These are phyloP conservation scores for Potentilla sterilis DNA, from an alignment of 306 rosid species.

Conservation along the genomic window DNA sequence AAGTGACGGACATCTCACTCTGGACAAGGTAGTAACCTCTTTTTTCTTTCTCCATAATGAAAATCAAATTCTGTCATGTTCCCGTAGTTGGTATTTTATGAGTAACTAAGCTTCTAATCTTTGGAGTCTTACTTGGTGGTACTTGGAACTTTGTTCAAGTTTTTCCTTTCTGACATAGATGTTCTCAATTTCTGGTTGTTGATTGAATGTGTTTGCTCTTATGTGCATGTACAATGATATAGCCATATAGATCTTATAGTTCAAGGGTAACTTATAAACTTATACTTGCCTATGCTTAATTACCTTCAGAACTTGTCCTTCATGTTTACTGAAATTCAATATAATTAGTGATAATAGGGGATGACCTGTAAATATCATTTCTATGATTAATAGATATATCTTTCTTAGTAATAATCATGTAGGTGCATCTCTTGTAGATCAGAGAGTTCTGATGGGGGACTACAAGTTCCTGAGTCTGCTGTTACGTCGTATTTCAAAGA, in stretches of 20 bases:
- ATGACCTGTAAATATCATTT: neutral
- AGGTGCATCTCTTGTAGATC: conserved; percentile 35
- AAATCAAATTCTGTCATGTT: no score
- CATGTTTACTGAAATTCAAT: neutral
- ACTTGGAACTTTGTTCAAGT: neutral
- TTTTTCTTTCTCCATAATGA: no score
- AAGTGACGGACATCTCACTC: conserved; percentile 50
- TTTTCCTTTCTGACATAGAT: neutral
- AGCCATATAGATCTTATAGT: no score
- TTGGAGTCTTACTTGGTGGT: neutral
- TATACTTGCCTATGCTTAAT: neutral
- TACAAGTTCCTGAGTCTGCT: conserved; percentile 58
- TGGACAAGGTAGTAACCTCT: conserved; percentile 53
- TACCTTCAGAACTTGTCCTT: neutral
- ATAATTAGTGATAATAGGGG: no score
- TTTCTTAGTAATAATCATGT: neutral
- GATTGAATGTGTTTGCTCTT: neutral
- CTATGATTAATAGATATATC: neutral
- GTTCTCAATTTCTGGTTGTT: neutral
- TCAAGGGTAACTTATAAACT: neutral
- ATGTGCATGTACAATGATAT: neutral
- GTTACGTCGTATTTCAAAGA: conserved; percentile 53
- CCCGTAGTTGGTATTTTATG: no score
- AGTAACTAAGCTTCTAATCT: no score
- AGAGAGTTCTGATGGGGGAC: conserved; percentile 42